These are phyloP conservation scores for Diospyros lotus DNA, from an alignment of 148 eudicot genomes.

Conservation along the genomic window DNA sequence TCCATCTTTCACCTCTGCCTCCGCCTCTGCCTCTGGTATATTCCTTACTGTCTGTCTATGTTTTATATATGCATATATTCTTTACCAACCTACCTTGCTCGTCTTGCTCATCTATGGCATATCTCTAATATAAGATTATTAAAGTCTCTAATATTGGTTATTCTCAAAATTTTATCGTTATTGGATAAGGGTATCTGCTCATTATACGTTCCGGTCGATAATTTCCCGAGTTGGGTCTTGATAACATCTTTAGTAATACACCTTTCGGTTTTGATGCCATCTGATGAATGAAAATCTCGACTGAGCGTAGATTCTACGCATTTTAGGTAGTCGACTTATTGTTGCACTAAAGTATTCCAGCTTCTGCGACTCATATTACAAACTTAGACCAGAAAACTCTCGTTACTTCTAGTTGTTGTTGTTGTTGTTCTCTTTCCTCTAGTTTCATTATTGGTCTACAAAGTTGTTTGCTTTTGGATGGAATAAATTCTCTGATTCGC, in stretches of 20 bases:
- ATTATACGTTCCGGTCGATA: background rate
- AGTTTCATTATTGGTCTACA: background rate
- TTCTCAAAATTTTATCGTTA: background rate
- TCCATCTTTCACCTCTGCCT: too few relatives aligned
- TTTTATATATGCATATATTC: too few relatives aligned
- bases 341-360: too few relatives aligned
- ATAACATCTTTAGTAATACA: background rate
- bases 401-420: background rate
- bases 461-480: background rate
- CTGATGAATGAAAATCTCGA: background rate
- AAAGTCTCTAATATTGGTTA: background rate
- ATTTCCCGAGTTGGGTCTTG: background rate
- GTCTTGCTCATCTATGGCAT: too few relatives aligned
- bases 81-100: too few relatives aligned
- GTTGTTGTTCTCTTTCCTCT: background rate
- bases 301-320: background rate
- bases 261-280: constrained; percentile 1
- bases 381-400: background rate
- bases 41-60: too few relatives aligned
- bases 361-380: background rate
- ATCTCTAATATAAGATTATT: too few relatives aligned
- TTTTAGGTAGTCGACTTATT: background rate
- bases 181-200: background rate
- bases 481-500: constrained; percentile 8
- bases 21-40: too few relatives aligned